These are phyloP conservation scores for Flagelloscypha sp. DNA, from an alignment of 768 basidiomycete genomes.

Conservation along the genomic window DNA sequence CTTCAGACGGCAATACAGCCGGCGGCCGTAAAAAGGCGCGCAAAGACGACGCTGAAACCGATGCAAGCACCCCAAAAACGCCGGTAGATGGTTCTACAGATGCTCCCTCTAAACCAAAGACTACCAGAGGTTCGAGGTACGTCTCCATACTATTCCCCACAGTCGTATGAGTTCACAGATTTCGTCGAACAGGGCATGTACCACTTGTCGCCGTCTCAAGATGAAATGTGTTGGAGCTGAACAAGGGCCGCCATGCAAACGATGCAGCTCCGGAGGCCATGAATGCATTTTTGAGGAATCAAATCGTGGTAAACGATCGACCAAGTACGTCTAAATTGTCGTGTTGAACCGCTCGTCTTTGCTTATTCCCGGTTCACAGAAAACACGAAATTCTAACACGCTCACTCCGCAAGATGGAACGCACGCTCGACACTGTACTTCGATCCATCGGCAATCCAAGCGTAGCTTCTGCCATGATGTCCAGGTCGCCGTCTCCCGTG, in stretches of 20 bases:
- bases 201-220: slow-evolving; percentile 84
- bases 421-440: slow-evolving; percentile 86
- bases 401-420: slow-evolving; percentile 85
- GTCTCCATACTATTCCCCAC: slow-evolving; percentile 12
- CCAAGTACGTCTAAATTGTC: slow-evolving; percentile 46
- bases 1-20: slow-evolving; percentile 27
- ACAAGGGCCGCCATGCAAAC: slow-evolving; percentile 86
- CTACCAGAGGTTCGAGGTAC: slow-evolving; percentile 79
- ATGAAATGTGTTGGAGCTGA: slow-evolving; percentile 93
- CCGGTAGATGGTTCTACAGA: slow-evolving; percentile 61
- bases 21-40: slow-evolving; percentile 53
- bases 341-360: slow-evolving; percentile 19
- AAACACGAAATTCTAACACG: slow-evolving; percentile 78
- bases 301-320: slow-evolving; percentile 85
- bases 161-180: slow-evolving; percentile 7
- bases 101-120: no score
- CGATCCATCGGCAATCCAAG: slow-evolving; percentile 81
- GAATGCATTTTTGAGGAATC: slow-evolving; percentile 97
- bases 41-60: slow-evolving; percentile 54
- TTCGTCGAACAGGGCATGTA: slow-evolving; percentile 60
- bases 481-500: slow-evolving; percentile 68
- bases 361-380: slow-evolving; percentile 34
- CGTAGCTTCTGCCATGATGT: slow-evolving; percentile 72
- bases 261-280: slow-evolving; percentile 68
- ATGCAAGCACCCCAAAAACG: slow-evolving; percentile 40